phyloP scores from a whole-genome alignment of 805 yeast genomes.

The Yarrowia alimentaria region DNA sequence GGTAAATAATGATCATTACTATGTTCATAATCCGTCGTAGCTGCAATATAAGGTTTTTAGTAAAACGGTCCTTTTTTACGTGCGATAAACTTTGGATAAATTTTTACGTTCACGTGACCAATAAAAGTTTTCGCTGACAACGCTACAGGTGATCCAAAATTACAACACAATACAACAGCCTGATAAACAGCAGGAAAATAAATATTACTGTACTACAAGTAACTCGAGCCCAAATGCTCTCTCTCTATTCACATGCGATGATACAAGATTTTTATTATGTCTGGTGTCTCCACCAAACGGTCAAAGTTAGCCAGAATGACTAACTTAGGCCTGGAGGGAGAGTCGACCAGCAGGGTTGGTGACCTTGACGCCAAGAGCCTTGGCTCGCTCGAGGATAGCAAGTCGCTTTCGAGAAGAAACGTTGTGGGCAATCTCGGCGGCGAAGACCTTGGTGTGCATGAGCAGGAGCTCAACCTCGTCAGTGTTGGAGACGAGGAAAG shows the following conservation, averaged over 20 bases:
- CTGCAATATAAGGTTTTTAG: no score
- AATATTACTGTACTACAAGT: no score
- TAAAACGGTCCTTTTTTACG: no score
- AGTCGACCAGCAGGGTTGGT: constrained; percentile 99
- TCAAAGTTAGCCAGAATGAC: constrained; percentile 21
- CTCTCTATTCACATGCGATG: constrained; percentile 21
- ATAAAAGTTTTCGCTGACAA: no score
- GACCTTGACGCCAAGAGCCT: constrained; percentile 96
- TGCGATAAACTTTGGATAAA: no score
- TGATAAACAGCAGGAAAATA: no score
- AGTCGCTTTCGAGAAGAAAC: constrained; percentile 98
- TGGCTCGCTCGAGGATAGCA: constrained; percentile 92
- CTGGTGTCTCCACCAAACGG: constrained; percentile 25
- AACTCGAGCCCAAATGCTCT: no score
- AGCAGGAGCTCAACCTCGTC: constrained; percentile 92
- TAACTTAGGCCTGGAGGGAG: constrained; percentile 86
- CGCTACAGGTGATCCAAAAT: no score
- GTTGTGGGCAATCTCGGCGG: constrained; percentile 99
- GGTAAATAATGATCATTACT: no score
- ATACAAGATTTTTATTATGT: constrained; percentile 26
- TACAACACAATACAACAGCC: no score
- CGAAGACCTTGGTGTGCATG: constrained; percentile 97
- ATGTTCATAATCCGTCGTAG: no score
- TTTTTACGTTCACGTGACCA: no score
- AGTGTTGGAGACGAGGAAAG: constrained; percentile 87